Evolutionary conservation across 1,284 basidiomycete species (phyloP).

Genomic region (Bondarzewia mesenterica): DNA sequence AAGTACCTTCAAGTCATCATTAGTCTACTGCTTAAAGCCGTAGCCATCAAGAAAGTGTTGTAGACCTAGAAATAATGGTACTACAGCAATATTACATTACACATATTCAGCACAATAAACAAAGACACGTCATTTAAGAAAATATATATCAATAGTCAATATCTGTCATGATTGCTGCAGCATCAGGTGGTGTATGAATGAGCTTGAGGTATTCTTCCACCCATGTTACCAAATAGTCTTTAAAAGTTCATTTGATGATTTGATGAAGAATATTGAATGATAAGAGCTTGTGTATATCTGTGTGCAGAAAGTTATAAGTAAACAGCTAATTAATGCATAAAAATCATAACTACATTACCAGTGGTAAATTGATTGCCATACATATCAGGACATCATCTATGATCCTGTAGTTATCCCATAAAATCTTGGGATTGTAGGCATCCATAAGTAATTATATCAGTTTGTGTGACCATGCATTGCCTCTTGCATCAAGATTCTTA

Average conservation of each 20-base stretch:
- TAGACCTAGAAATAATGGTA: conserved; percentile 7
- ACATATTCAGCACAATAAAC: background rate
- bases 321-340: too few species aligned
- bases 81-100: conserved; percentile 6
- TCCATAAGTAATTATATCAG: background rate
- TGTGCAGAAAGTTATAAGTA: conserved; percentile 26
- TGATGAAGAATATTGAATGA: conserved; percentile 32
- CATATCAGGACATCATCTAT: background rate
- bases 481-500: background rate
- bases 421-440: background rate
- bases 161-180: conserved; percentile 19
- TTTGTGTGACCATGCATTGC: too few species aligned
- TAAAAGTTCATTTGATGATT: conserved; percentile 30
- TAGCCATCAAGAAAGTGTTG: conserved; percentile 12
- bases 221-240: conserved; percentile 32
- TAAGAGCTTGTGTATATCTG: conserved; percentile 27
- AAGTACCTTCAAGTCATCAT: conserved; percentile 14
- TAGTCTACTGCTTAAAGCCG: conserved; percentile 15
- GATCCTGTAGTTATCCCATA: conserved; percentile 6
- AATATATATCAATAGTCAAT: conserved; percentile 12
- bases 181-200: conserved; percentile 9
- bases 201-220: conserved; percentile 21
- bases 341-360: too few species aligned
- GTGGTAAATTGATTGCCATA: background rate
- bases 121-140: too few species aligned